Evolutionary conservation across 257 asterid species (phyloP).

Genomic region (Eustoma russellianum): DNA sequence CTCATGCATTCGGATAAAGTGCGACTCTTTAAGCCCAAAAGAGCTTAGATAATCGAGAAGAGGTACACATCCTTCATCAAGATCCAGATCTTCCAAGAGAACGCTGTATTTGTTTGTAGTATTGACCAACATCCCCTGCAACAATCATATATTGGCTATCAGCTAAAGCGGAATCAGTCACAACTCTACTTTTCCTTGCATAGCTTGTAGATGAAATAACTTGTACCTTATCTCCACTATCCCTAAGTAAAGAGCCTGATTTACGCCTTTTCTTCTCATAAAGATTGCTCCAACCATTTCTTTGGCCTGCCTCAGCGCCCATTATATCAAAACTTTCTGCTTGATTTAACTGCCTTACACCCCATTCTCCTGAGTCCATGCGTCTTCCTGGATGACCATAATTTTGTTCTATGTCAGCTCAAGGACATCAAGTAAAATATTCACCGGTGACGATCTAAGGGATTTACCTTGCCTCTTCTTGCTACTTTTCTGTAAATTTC

Average conservation of each 20-base stretch:
- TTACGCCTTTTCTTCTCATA: slow-evolving; percentile 14
- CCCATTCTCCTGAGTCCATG: slow-evolving; percentile 17
- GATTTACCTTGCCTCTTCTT: slow-evolving; percentile 35
- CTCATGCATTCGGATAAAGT: slow-evolving; percentile 81
- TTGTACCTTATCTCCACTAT: slow-evolving; percentile 33
- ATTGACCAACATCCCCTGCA: slow-evolving; percentile 36
- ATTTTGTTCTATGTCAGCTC: background rate
- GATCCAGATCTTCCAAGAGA: slow-evolving; percentile 63
- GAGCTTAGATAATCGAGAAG: slow-evolving; percentile 77
- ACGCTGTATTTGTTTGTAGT: slow-evolving; percentile 35
- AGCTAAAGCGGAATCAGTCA: slow-evolving; percentile 2
- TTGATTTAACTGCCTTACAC: slow-evolving; percentile 20
- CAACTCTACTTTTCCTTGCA: slow-evolving; percentile 8
- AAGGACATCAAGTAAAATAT: background rate
- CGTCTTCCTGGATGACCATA: slow-evolving; percentile 29
- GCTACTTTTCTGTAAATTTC: slow-evolving; percentile 34
- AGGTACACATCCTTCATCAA: slow-evolving; percentile 69
- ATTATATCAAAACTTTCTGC: slow-evolving; percentile 19
- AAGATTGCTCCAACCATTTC: slow-evolving; percentile 19
- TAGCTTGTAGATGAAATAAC: slow-evolving; percentile 10
- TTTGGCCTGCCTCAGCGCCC: slow-evolving; percentile 21
- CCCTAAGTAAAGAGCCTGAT: slow-evolving; percentile 17
- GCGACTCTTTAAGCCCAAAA: slow-evolving; percentile 75
- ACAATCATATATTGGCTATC: slow-evolving; percentile 12
- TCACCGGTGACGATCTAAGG: background rate